A percentile compares a stretch with the other conserved stretches of the same genome.
phyloP scores from a whole-genome alignment of 2,329 filamentous ascomycete species.

The Sporothrix phasma region DNA sequence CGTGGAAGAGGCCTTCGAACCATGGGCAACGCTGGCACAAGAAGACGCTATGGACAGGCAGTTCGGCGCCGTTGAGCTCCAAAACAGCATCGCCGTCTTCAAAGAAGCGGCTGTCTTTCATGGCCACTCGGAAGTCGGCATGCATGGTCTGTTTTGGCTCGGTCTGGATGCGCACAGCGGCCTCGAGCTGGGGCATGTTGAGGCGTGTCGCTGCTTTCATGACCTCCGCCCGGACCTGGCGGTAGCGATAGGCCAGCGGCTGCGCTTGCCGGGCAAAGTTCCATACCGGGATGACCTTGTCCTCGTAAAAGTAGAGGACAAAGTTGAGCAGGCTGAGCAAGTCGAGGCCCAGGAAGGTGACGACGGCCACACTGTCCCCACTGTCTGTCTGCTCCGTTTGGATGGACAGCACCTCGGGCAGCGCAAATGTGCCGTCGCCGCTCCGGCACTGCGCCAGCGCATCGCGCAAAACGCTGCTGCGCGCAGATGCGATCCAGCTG shows the following conservation, averaged over 20 bases:
- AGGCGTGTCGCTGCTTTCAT: conserved; percentile 60
- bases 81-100: conserved; percentile 70
- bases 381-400: conserved; percentile 31
- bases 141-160: conserved; percentile 54
- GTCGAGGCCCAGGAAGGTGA: conserved; percentile 62
- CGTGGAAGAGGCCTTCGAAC: conserved; percentile 81
- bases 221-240: conserved; percentile 72
- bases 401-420: conserved; percentile 52
- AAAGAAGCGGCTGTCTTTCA: conserved; percentile 61
- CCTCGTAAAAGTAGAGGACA: conserved; percentile 70
- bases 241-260: conserved; percentile 59
- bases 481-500: conserved; percentile 65
- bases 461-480: conserved; percentile 59
- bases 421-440: conserved; percentile 39
- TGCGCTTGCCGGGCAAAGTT: conserved; percentile 61
- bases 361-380: conserved; percentile 35
- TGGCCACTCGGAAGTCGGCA: conserved; percentile 59
- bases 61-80: conserved; percentile 63
- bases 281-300: conserved; percentile 76
- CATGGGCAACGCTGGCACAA: conserved; percentile 82
- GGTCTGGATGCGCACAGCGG: conserved; percentile 65
- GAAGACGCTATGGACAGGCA: conserved; percentile 66
- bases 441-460: conserved; percentile 49
- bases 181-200: conserved; percentile 61
- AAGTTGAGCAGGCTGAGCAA: conserved; percentile 71